Conservation (phyloP, 164 flowering plant species). For the Hamamelis virginiana region DNA sequence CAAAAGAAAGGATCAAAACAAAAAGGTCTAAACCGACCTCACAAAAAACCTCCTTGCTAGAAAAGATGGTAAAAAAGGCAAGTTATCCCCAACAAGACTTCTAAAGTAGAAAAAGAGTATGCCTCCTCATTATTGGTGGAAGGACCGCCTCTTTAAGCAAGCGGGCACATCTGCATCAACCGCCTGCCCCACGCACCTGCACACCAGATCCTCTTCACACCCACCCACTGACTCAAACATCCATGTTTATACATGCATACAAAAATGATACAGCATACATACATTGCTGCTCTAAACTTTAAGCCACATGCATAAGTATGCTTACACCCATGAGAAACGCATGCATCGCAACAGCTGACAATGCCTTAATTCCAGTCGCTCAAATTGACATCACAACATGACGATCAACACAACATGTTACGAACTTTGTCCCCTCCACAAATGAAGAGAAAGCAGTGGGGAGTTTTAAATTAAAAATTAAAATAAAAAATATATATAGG, state of each 20-base stretch:
- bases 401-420: neutral
- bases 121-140: too few species aligned
- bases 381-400: neutral
- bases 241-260: neutral
- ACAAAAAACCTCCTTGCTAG: too few species aligned
- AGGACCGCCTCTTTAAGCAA: too few species aligned
- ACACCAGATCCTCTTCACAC: neutral
- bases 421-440: neutral
- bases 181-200: neutral
- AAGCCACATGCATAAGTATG: neutral
- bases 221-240: too few species aligned
- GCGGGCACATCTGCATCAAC: too few species aligned
- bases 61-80: too few species aligned
- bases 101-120: too few species aligned
- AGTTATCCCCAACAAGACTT: too few species aligned
- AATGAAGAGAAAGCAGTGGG: slow-evolving; percentile 1
- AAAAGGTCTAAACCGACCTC: too few species aligned
- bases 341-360: neutral
- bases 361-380: neutral
- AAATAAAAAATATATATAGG: too few species aligned
- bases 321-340: neutral
- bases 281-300: neutral
- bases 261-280: too few species aligned
- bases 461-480: neutral
- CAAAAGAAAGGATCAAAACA: too few species aligned